Evolutionary conservation across 2,329 filamentous ascomycete species (phyloP).

Genomic region (Colletotrichum sp.): DNA sequence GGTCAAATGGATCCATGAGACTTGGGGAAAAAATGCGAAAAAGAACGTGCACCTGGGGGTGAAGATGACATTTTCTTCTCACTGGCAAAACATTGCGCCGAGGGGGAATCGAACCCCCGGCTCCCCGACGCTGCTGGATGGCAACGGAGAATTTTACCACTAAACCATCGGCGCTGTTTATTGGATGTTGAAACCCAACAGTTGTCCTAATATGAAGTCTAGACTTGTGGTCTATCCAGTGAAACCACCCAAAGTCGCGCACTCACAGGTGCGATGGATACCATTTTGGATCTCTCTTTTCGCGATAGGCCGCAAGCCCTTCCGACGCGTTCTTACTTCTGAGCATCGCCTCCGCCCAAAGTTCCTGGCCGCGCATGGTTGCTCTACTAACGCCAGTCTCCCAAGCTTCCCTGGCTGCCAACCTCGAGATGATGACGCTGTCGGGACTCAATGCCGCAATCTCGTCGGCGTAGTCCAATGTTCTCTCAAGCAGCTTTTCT

Average conservation of each 20-base stretch:
- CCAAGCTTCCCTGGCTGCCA: slow-evolving; percentile 37
- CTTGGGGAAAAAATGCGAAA: not conserved
- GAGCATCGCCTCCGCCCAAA: slow-evolving; percentile 33
- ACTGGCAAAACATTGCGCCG: not conserved
- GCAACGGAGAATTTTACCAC: slow-evolving; percentile 23
- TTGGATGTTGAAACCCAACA: too few species aligned
- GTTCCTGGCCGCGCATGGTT: slow-evolving; percentile 36
- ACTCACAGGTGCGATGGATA: slow-evolving; percentile 28
- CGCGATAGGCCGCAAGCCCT: slow-evolving; percentile 31
- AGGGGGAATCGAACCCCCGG: slow-evolving; percentile 22
- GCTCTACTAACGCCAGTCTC: slow-evolving; percentile 36
- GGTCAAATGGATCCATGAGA: too few species aligned
- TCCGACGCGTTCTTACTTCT: slow-evolving; percentile 32
- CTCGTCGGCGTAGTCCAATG: slow-evolving; percentile 32
- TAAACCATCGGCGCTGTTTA: slow-evolving; percentile 17
- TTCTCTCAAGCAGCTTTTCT: slow-evolving; percentile 30
- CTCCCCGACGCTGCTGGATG: slow-evolving; percentile 19
- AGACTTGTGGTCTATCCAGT: too few species aligned
- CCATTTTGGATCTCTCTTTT: slow-evolving; percentile 35
- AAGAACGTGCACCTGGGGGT: fast-evolving
- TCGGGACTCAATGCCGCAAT: slow-evolving; percentile 36
- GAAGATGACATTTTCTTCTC: not conserved
- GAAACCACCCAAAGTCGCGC: not conserved
- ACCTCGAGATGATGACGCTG: slow-evolving; percentile 35
- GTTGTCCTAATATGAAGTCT: too few species aligned